Evolutionary conservation across 768 basidiomycete genomes (phyloP).

Genomic region (Coprinopsis sp.): DNA sequence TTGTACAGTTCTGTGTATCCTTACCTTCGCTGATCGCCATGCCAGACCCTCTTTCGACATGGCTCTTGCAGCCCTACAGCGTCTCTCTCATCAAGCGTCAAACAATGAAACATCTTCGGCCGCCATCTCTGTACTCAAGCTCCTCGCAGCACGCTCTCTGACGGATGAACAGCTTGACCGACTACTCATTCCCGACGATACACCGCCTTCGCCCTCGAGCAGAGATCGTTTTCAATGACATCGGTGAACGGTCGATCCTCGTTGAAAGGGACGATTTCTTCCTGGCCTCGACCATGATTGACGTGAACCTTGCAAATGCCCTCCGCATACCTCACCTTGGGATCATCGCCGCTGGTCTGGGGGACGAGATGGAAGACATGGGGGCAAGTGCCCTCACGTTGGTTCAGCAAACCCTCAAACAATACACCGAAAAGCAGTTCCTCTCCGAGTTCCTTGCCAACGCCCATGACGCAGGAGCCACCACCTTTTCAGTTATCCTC

Average conservation of each 20-base stretch:
- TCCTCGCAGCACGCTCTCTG: constrained; percentile 23
- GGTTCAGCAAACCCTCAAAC: constrained; percentile 37
- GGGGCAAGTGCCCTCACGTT: constrained; percentile 38
- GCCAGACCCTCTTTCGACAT: constrained; percentile 27
- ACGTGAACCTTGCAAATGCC: constrained; percentile 24
- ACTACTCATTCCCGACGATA: constrained; percentile 33
- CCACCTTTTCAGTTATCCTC: constrained; percentile 34
- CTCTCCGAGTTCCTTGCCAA: constrained; percentile 51
- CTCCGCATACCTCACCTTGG: constrained; percentile 32
- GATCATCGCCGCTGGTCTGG: constrained; percentile 25
- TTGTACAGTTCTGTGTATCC: no score
- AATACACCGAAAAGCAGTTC: constrained; percentile 40
- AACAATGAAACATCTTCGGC: constrained; percentile 16
- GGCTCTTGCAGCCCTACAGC: constrained; percentile 23
- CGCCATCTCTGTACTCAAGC: constrained; percentile 26
- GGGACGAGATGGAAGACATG: constrained; percentile 33
- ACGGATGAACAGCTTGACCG: constrained; percentile 16
- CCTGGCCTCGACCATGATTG: constrained; percentile 29
- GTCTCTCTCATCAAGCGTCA: constrained; percentile 11
- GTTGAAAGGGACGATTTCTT: constrained; percentile 14
- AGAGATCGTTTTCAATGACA: constrained; percentile 37
- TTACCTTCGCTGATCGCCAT: not conserved
- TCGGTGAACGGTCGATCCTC: constrained; percentile 27
- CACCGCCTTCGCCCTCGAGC: constrained; percentile 22
- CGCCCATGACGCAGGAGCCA: constrained; percentile 46